Evolutionary conservation across 2,329 filamentous ascomycete genomes (phyloP), one percentile per base, ranked within the genome.

Genomic region (Torrubiella hemipterigena): DNA sequence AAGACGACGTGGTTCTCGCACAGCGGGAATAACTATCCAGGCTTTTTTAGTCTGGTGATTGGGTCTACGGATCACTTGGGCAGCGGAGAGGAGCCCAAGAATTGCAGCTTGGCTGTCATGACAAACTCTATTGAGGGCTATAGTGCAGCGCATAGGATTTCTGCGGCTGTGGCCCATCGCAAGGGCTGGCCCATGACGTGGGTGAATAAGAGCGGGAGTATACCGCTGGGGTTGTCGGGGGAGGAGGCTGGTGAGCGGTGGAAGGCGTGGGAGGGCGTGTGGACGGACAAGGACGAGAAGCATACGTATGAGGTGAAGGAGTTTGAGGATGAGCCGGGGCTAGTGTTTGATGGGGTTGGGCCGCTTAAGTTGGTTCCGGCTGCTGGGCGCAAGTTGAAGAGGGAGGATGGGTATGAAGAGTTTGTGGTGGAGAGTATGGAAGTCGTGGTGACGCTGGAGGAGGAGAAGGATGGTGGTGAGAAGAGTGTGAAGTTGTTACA

Each of bases 1-100:
- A n/a, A n/a, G n/a, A n/a, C n/a, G n/a, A n/a, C n/a, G n/a, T n/a
- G 20, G 7, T 45, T 46, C 31, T 25, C 26, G 4, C 43, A 46
- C 25, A 36, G 29, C 11, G 43, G 42, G 4, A 29, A 28, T n/a
- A 44, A 45, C 8, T 25, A 26, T 6, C 42, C 41, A 1, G 40
- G 39, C 14, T 45, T 37, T 26, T 20, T 39, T 12, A 41, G 41
- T 17, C 24, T 30, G 18, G 29, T 38, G 7, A 21, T 33, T 4
- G 43, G 42, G 1, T 45, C 37, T 10, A 42, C 38, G 3, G 17
- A 12, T 12, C n/a, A 34, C 1, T 17, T 36, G 3, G 23, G 30
- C 13, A n/a, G 10, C 2, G 14, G 24, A 2, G 31, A 32, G 3
- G 35, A 42, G 9, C 40, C 40, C 4, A 27, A 19, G 5, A 33